Base-by-base conservation (phyloP, 1,284 basidiomycete species). In the Sporisorium scitamineum region DNA sequence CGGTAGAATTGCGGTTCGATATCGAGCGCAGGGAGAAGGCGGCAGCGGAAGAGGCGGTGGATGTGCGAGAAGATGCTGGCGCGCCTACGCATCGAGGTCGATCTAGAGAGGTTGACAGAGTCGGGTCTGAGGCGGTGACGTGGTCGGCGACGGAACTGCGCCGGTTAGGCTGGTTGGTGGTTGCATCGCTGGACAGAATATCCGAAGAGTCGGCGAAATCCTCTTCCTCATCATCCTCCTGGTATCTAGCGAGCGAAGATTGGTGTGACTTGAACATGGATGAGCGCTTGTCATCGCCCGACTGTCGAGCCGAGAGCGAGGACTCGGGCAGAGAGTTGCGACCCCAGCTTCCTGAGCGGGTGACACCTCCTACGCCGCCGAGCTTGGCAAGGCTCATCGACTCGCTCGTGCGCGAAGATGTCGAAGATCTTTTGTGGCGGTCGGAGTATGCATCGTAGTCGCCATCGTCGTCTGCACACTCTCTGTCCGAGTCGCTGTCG, bases 331-430 rank as follows among this genome's bases (percentile, higher is more conserved):
- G 44, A 5, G 73, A 68, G 55, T 57, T 70, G 54, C 60, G 68
- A 18, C 78, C 71, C 78, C 80, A 80, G 50, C 79, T 80, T 39
- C 80, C 80, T 1, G 80, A 81, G 26, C 80, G 76, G 3, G 76
- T 80, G 20, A 81, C 80, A 26, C 80, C 80, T 24, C 79, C 80
- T 0, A 80, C 80, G 45, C 78, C 80, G 27, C 78, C 79, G 24
- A 80, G 68, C 65, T 81, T 81, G 53, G 72, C 63, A 7, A 78
- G 59, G 48, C 70, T 77, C 75, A 77, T 77, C 5, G 63, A 65
- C 26, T 73, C 75, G 54, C 61, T 60, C n/a, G 45, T 63, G 34
- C 61, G 61, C 1, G 66, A 67, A 16, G 69, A 65, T 1, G 56
- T 14, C 18, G 68, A 62, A 41, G 32, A 27, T 6, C 68, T 58